phyloP scores from a whole-genome alignment of 1,284 basidiomycete genomes.

The Polyporus tsugae region DNA sequence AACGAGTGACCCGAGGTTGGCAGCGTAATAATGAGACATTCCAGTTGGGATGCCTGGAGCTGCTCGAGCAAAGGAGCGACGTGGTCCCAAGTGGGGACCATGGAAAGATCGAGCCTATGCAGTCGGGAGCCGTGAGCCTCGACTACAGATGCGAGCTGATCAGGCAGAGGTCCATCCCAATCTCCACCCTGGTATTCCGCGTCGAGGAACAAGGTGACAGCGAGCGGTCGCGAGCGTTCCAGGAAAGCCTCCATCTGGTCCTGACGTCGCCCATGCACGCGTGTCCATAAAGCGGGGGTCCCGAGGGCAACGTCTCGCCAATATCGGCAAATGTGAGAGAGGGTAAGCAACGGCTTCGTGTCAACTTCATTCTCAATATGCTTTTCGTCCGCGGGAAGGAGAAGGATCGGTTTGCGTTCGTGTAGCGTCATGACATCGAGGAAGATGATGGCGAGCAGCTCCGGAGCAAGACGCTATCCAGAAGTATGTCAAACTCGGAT shows the following conservation, averaged over 20 bases:
- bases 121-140: not conserved
- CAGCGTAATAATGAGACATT: not conserved
- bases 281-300: not conserved
- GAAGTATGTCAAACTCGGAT: not conserved
- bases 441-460: not conserved
- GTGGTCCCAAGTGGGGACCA: not conserved
- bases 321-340: not conserved
- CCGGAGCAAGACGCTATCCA: not conserved
- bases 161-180: not conserved
- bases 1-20: not conserved
- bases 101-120: not conserved
- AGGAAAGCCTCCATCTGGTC: not conserved
- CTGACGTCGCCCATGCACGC: not conserved
- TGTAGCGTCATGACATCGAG: not conserved
- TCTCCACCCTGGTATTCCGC: not conserved
- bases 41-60: not conserved
- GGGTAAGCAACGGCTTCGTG: not conserved
- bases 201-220: not conserved
- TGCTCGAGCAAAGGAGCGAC: not conserved
- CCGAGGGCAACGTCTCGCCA: not conserved
- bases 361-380: not conserved
- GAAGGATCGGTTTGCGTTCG: not conserved
- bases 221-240: not conserved
- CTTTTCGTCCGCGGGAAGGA: not conserved
- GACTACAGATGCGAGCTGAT: not conserved